A percentile compares a stretch with the other conserved stretches of the same genome.
Conservation (phyloP, 139 green algal species). For the Volvox africanus region DNA sequence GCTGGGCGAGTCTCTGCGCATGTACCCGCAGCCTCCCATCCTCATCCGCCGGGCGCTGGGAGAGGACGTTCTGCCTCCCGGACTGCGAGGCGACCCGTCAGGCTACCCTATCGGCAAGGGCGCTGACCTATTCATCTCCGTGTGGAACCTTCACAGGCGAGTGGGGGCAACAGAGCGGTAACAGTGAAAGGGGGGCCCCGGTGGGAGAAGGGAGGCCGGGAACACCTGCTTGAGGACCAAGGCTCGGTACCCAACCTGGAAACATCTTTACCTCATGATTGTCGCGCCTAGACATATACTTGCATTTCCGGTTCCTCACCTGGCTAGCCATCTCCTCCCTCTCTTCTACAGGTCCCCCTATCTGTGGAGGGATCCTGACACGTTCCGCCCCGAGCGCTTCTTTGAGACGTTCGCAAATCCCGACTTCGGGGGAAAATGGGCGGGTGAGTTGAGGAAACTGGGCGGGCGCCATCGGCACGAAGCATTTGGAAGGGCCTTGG, state of each 20-base stretch:
- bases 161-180: neutral
- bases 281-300: too few relatives aligned
- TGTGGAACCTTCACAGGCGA: slow-evolving; percentile 97
- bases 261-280: too few relatives aligned
- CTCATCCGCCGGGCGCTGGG: slow-evolving; percentile 92
- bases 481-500: too few relatives aligned
- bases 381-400: slow-evolving; percentile 94
- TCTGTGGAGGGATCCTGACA: slow-evolving; percentile 95
- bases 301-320: too few relatives aligned
- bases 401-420: slow-evolving; percentile 68
- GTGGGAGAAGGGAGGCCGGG: too few relatives aligned
- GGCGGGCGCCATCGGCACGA: too few relatives aligned
- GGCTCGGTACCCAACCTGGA: too few relatives aligned
- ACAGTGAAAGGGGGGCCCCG: too few relatives aligned
- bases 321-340: too few relatives aligned
- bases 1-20: slow-evolving; percentile 90
- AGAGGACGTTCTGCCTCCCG: slow-evolving; percentile 85
- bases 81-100: slow-evolving; percentile 58
- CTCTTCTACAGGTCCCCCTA: slow-evolving; percentile 76
- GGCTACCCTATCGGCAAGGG: slow-evolving; percentile 93
- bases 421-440: slow-evolving; percentile 68
- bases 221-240: too few relatives aligned
- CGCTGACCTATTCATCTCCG: slow-evolving; percentile 97
- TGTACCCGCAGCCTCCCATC: slow-evolving; percentile 98
- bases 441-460: slow-evolving; percentile 48